Evolutionary conservation across 805 yeast genomes (phyloP).

Genomic region (Kodamaea laetipori): DNA sequence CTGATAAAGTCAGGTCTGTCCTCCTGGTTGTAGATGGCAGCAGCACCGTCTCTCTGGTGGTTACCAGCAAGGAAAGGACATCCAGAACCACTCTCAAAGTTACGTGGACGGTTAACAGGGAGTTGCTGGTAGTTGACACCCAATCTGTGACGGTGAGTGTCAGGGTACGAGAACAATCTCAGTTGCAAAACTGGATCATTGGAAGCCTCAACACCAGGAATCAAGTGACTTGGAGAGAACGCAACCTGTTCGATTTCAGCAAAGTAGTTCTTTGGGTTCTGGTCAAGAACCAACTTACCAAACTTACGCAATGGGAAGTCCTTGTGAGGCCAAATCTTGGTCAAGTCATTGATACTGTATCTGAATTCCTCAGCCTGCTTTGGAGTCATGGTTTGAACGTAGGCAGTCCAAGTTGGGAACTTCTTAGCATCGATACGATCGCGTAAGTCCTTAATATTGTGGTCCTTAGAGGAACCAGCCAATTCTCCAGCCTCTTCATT

Average conservation of each 20-base stretch:
- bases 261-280: conserved; percentile 83
- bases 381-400: conserved; percentile 61
- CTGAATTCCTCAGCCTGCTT: conserved; percentile 54
- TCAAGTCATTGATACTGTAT: conserved; percentile 53
- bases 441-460: conserved; percentile 39
- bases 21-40: conserved; percentile 38
- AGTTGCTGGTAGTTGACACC: conserved; percentile 78
- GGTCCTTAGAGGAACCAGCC: conserved; percentile 54
- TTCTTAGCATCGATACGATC: conserved; percentile 51
- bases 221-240: conserved; percentile 82
- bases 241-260: conserved; percentile 89
- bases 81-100: conserved; percentile 26
- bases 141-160: conserved; percentile 82
- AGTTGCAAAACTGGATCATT: conserved; percentile 86
- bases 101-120: conserved; percentile 67
- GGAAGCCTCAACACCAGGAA: conserved; percentile 79
- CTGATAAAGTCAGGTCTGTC: conserved; percentile 54
- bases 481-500: conserved; percentile 49
- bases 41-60: conserved; percentile 27
- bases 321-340: conserved; percentile 83
- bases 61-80: conserved; percentile 31
- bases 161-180: conserved; percentile 79
- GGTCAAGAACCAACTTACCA: conserved; percentile 77
- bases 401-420: conserved; percentile 52
- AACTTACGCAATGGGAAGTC: conserved; percentile 85